Conservation (phyloP, 2,329 filamentous ascomycete genomes). For the Apiospora saccharicola region DNA sequence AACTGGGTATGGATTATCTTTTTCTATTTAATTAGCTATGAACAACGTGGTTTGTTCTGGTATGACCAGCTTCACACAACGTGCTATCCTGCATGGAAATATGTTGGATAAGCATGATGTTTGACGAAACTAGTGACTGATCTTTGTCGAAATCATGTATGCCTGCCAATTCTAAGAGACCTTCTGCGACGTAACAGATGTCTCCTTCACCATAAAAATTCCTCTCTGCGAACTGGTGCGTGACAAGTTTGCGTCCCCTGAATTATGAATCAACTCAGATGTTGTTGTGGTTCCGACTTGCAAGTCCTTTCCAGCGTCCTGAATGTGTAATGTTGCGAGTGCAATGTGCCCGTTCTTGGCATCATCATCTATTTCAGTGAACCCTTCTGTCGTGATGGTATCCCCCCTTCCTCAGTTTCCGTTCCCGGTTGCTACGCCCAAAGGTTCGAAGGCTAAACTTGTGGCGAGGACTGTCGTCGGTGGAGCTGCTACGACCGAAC, state of each 20-base stretch:
- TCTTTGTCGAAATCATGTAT: background rate
- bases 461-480: background rate
- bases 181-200: background rate
- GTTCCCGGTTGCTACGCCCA: background rate
- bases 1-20: background rate
- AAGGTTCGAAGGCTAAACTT: background rate
- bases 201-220: background rate
- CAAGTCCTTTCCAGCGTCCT: background rate
- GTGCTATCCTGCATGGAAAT: background rate
- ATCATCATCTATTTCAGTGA: background rate
- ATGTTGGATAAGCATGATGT: background rate
- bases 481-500: background rate
- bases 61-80: background rate
- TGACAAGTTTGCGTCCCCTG: background rate
- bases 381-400: background rate
- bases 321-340: background rate
- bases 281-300: background rate
- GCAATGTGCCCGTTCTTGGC: background rate
- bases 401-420: background rate
- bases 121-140: background rate
- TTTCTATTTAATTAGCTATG: background rate
- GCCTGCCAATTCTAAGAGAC: background rate
- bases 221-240: background rate
- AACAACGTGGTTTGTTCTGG: background rate
- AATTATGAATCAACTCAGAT: background rate